Base-by-base conservation (phyloP, 2,329 filamentous ascomycete species). In the Fusarium poae region DNA sequence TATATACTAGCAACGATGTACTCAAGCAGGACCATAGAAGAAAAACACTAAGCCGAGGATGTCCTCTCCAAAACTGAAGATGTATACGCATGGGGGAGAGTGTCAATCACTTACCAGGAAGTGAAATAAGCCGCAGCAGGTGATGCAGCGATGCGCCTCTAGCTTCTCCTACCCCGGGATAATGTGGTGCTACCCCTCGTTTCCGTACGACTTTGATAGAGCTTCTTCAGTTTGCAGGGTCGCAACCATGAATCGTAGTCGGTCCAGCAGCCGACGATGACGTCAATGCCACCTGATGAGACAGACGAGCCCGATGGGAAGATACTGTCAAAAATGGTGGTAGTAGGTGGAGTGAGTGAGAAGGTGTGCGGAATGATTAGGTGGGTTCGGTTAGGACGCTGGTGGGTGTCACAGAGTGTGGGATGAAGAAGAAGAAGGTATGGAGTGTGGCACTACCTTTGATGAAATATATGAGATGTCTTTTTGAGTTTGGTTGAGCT, bases 271-370 rank as follows among this genome's bases (percentile, higher is more conserved):
- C 51, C 39, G 43, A 32, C 56, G 42, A 64, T 74, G 72, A 74
- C 72, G 72, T 74, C 72, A 73, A 74, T 71, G 72, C 72, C 72
- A 68, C 71, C 72, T 74, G 72, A 74, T 71, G 66, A 61, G 42
- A 48, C 29, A 37, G 42, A 42, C 58, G 57, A 57, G 51, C n/a
- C n/a, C n/a, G 69, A 64, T 46, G 56, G 45, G 58, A 58, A 60
- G 54, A 70, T 39, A 45, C 45, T 32, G 53, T 60, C 34, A 43
- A 55, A 57, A n/a, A 37, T 62, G 46, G 53, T 57, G 27, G 27
- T 5, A 9, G n/a, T 18, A 15, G 37, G 37, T 44, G 50, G 53
- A 51, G 68, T 71, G 39, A 18, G 39, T 25, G 23, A 65, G 53
- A 34, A 64, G 64, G 65, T 57, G 51, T 49, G 35, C 50, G 61